Evolutionary conservation across 164 flowering plant genomes (phyloP), one percentile per base, ranked within the genome.

Genomic region (Sextonia rubra): DNA sequence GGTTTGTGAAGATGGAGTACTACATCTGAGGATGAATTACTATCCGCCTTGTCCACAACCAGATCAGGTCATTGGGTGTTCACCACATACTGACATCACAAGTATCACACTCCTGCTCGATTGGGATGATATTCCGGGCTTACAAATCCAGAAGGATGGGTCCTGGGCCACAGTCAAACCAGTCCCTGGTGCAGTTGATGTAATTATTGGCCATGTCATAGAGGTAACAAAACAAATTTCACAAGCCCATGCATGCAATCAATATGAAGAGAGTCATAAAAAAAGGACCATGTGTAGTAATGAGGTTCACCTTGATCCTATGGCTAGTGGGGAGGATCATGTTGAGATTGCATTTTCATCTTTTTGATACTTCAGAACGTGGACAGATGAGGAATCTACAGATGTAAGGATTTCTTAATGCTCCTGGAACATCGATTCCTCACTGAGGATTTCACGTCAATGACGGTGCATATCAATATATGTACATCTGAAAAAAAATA

Each of bases 41-140:
- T 69, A 69, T 37, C 72, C 72, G 17, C 72, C 72, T 30, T 69
- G 72, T 26, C 72, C 72, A 4, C 72, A 27, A 23, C 62, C 62
- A 12, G 48, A 69, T 22, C 37, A 20, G 17, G 72, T 58, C 17
- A 17, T 69, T 15, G 72, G 72, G n/a, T 52, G 56, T 26, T 18
- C 63, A 4, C 72, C 72, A 1, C 64, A 69, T 30, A 27, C 44
- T 22, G 72, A 69, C 64, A 27, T 55, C 26, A 9, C 63, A 7
- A 61, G 64, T 23, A 58, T 69, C 44, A 56, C 72, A 17, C 63
- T 69, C 32, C 26, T 69, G 64, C 64, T 69, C 47, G 64, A 69
- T 22, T 55, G 47, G 15, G 25, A 69, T 20, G 62, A 69, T 14
- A 69, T 23, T 11, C 47, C 72, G 18, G 72, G 72, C 47, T 55